Evolutionary conservation across 176 grass and related monocot genomes (phyloP), one percentile per base, ranked within the genome.

Genomic region (Ensete ventricosum): DNA sequence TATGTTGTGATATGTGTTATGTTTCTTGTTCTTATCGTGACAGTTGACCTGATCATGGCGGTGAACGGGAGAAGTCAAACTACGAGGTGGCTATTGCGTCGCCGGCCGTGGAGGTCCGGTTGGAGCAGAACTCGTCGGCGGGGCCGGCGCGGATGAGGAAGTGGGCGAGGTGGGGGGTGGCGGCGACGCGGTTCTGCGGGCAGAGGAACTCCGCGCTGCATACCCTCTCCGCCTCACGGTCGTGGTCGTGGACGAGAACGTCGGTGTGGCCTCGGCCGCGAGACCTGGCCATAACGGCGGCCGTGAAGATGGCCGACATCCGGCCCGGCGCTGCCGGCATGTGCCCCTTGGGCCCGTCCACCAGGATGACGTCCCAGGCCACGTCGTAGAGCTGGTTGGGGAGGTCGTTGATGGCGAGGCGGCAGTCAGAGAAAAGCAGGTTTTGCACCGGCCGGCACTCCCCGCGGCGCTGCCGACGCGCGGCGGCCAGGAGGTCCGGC

Each of bases 391-490:
- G 80, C 55, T 90, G 87, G 83, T 96, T 96, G 7, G 93, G 93
- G 3, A 96, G 89, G 86, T 96, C 89, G 78, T 96, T 96, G 81
- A 96, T 85, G 79, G 93, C 93, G 34, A 96, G 85, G 52, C 85
- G 81, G 83, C 93, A 96, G 78, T 96, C 93, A 53, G 93, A 96
- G 81, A 92, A 96, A 78, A 96, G 89, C n/a, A 96, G 87, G 73
- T 96, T 87, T 81, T 96, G 89, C 0, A 90, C 82, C 9, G 93
- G 93, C 0, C 93, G 79, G 59, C 93, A 96, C 70, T 96, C 89
- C 57, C 67, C 74, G 13, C 20, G 63, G 5, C 93, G 69, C 0
- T 84, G 12, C 6, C 54, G 60, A 0, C 87, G 59, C 9, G 89
- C 89, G 0, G 87, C 80, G 3, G 21, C 54, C 7, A 96, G 73